Percentiles rank a stretch among this genome's conserved stretches.
These are phyloP conservation scores for Glaciozyma martinii DNA, from an alignment of 768 basidiomycete genomes.

Conservation along the genomic window DNA sequence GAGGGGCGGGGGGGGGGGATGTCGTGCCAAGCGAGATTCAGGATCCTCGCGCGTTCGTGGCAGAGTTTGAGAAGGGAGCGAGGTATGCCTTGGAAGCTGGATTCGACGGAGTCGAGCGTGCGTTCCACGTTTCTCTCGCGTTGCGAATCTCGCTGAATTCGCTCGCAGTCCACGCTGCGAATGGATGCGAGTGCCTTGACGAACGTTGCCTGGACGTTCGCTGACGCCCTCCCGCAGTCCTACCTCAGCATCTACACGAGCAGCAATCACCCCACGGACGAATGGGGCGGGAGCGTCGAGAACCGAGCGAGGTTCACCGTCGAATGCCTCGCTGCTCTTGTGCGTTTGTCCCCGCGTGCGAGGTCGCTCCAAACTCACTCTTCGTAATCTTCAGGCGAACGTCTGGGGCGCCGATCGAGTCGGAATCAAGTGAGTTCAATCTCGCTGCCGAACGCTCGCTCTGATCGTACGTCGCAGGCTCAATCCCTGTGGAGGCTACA, in stretches of 20 bases:
- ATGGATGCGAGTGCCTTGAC: background rate
- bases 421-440: constrained; percentile 1
- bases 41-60: background rate
- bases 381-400: too few species aligned
- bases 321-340: background rate
- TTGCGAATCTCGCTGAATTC: too few species aligned
- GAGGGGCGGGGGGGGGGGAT: background rate
- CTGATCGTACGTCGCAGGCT: background rate
- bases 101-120: background rate
- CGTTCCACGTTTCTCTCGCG: too few species aligned
- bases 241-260: background rate
- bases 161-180: background rate
- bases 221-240: too few species aligned
- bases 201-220: background rate
- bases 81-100: background rate
- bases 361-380: too few species aligned
- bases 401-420: background rate
- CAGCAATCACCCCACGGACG: background rate
- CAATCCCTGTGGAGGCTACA: constrained; percentile 10
- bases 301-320: background rate
- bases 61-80: background rate
- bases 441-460: too few species aligned
- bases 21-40: background rate
- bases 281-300: background rate
- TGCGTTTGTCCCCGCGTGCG: background rate